Conservation (phyloP, 768 basidiomycete genomes). For the Leccinum olivaceopallidum region DNA sequence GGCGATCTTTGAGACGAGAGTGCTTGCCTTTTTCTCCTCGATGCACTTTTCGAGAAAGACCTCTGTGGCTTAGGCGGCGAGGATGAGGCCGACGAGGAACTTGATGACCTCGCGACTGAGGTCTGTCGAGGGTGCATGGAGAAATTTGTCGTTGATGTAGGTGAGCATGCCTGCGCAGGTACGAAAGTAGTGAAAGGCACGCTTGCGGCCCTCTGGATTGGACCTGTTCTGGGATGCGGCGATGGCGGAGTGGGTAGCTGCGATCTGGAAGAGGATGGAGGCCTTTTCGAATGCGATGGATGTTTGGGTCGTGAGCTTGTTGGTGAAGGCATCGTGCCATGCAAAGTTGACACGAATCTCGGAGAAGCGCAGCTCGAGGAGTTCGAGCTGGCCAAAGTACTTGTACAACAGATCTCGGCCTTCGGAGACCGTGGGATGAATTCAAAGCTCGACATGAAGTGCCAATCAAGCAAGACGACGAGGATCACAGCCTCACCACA, state of each 20-base stretch:
- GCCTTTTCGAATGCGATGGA: constrained; percentile 99
- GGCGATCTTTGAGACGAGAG: constrained; percentile 81
- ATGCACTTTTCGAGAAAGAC: constrained; percentile 94
- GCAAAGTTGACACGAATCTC: constrained; percentile 96
- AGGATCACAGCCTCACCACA: too few relatives aligned
- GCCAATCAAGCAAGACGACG: too few relatives aligned
- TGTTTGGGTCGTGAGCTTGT: constrained; percentile 90
- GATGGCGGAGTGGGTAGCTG: constrained; percentile 89
- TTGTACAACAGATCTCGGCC: constrained; percentile 91
- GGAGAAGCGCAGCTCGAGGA: constrained; percentile 94
- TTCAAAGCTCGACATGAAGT: too few relatives aligned
- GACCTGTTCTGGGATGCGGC: constrained; percentile 82
- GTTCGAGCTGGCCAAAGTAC: constrained; percentile 98
- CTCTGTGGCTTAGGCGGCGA: constrained; percentile 93
- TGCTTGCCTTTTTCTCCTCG: constrained; percentile 86
- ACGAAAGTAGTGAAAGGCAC: constrained; percentile 89
- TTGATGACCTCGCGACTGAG: constrained; percentile 93
- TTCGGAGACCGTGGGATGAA: too few relatives aligned
- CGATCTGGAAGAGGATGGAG: constrained; percentile 95
- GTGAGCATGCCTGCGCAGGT: constrained; percentile 95
- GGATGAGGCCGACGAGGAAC: constrained; percentile 82
- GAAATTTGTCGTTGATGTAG: constrained; percentile 99
- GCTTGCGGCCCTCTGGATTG: constrained; percentile 90
- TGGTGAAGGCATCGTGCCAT: constrained; percentile 97
- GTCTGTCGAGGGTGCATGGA: constrained; percentile 96